Evolutionary conservation across 495 filamentous ascomycete species (phyloP).

Genomic region (Penicillium canariense): DNA sequence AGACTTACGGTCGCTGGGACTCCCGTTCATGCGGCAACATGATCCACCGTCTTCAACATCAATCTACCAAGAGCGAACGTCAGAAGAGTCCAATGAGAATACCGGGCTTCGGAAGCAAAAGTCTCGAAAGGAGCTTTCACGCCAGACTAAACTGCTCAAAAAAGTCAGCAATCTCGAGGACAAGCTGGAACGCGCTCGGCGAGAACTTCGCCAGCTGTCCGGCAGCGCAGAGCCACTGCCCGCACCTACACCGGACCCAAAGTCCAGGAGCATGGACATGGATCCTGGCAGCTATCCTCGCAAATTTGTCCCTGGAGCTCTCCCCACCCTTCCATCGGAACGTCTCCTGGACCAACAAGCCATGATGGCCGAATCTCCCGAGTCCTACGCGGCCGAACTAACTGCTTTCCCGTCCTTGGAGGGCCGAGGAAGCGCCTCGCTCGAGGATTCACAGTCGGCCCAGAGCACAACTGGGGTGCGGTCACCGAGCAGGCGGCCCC

Average conservation of each 20-base stretch:
- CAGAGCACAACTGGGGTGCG: conserved; percentile 6
- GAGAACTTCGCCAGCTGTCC: conserved; percentile 52
- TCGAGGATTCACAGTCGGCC: conserved; percentile 10
- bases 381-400: conserved; percentile 1
- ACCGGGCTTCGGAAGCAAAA: conserved; percentile 46
- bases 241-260: conserved; percentile 18
- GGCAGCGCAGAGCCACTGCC: conserved; percentile 39
- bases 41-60: conserved; percentile 1
- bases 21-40: conserved; percentile 30
- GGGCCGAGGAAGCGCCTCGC: conserved; percentile 11
- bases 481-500: conserved; percentile 22
- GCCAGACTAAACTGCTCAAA: conserved; percentile 61
- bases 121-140: conserved; percentile 59
- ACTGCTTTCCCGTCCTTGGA: conserved; percentile 22
- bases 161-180: conserved; percentile 64
- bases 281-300: conserved; percentile 38
- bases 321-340: conserved; percentile 61
- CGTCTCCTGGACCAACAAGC: conserved; percentile 44
- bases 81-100: conserved; percentile 27
- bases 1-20: conserved; percentile 38
- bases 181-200: conserved; percentile 57
- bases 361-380: conserved; percentile 5
- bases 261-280: conserved; percentile 29
- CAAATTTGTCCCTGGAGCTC: conserved; percentile 53
- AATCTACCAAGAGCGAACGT: conserved; percentile 22